Base-by-base conservation (phyloP, 768 basidiomycete species). In the Amanita exitialis region DNA sequence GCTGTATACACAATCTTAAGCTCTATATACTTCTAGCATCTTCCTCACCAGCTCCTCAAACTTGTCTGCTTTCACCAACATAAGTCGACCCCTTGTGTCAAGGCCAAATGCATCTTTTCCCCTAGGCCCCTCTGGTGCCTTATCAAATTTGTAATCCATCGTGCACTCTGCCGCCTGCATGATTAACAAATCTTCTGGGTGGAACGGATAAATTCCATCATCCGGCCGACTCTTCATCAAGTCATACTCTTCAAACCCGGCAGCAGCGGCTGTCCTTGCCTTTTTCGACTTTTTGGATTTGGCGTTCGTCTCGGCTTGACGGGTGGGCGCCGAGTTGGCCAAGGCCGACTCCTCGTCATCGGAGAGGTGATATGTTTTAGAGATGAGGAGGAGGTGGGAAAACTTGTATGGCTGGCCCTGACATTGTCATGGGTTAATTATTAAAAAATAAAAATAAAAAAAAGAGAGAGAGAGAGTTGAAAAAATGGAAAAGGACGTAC, bases 111-210 rank as follows among this genome's bases (percentile, higher is more conserved):
- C 67, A 13, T 88, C 86, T 47, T 70, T 70, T 32, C 81, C 78
- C 21, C 85, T 70, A 10, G 76, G 73, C 25, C 71, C 73, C 0
- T 71, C 60, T 1, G 76, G 70, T 21, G 73, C 65, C 3, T 72
- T 68, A 38, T 77, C 74, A 59, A 82, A 79, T 0, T 66, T 47
- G 57, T 72, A 72, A 39, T 82, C 76, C 42, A 79, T 58, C 0
- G 72, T 61, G 52, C 77, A 68, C 0, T 67, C 58, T 4, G 82
- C 75, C 44, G 88, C 90, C 69, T 79, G 66, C 51, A 76, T 73
- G 47, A 92, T 80, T 37, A 71, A 71, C 37, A 83, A 82, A 64
- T 96, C 93, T 62, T 96, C 94, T 0, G 86, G 83, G 60, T 96
- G 92, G 68, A 89, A 95, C 2, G 80, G 68, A 59, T 83, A 86